A percentile compares a stretch with the other conserved stretches of the same genome.
These are phyloP conservation scores for Coleophoma crateriformis DNA, from an alignment of 2,329 filamentous ascomycete species.

Conservation along the genomic window DNA sequence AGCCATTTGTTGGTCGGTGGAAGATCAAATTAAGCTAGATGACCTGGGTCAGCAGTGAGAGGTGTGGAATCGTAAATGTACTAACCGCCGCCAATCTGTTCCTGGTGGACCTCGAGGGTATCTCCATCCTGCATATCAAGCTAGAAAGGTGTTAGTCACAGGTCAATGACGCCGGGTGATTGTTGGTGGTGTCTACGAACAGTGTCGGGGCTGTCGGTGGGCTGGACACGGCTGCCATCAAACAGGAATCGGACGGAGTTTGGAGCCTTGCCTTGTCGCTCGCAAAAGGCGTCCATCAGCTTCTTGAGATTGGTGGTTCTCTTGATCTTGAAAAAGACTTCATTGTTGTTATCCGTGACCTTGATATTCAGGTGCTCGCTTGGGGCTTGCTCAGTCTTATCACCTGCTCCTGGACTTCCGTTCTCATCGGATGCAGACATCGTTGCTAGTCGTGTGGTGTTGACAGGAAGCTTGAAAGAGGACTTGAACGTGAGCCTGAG, in stretches of 20 bases:
- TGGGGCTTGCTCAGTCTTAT: constrained; percentile 23
- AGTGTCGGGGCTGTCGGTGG: constrained; percentile 82
- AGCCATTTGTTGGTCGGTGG: too few species aligned
- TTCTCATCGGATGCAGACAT: constrained; percentile 35
- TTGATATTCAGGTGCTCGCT: constrained; percentile 97
- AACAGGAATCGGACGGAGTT: constrained; percentile 90
- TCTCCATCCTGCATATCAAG: constrained; percentile 97
- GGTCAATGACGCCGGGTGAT: neutral
- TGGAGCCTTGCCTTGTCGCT: constrained; percentile 84
- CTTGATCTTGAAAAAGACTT: constrained; percentile 99
- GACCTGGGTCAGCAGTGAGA: too few species aligned
- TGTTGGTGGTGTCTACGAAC: constrained; percentile 49
- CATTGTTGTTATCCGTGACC: constrained; percentile 98
- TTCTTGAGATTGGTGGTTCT: constrained; percentile 92
- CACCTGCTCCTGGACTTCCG: constrained; percentile 35
- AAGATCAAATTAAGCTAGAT: too few species aligned
- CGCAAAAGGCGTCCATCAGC: constrained; percentile 97
- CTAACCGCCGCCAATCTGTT: constrained; percentile 77
- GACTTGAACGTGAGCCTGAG: too few species aligned
- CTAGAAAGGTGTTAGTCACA: constrained; percentile 38
- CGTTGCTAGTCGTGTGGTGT: constrained; percentile 4
- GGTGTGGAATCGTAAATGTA: constrained; percentile 9
- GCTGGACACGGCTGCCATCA: constrained; percentile 88
- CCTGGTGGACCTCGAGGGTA: constrained; percentile 94
- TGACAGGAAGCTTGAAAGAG: too few species aligned